These are phyloP conservation scores for Dichotomopilus funicola DNA, from an alignment of 2,329 filamentous ascomycete species.

Conservation along the genomic window DNA sequence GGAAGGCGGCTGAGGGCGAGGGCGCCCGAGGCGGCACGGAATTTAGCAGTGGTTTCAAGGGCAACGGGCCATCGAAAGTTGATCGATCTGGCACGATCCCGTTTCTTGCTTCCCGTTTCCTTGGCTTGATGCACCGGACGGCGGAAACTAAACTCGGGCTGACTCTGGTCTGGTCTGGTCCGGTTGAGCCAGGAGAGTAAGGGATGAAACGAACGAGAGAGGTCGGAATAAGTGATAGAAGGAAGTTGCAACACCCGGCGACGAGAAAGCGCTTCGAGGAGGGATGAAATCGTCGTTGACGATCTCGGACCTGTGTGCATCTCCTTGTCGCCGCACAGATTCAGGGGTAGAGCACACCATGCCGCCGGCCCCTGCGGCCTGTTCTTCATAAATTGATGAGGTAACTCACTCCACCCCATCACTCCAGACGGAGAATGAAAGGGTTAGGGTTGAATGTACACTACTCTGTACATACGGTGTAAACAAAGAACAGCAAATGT, in stretches of 20 bases:
- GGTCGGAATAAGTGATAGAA: too few relatives aligned
- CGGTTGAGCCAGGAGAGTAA: too few relatives aligned
- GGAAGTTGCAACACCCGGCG: too few relatives aligned
- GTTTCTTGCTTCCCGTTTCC: background rate
- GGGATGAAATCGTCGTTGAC: constrained; percentile 4
- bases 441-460: constrained; percentile 10
- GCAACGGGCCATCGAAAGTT: constrained; percentile 11
- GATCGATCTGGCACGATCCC: constrained; percentile 7
- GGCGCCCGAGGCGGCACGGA: constrained; percentile 7
- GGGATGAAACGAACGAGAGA: too few relatives aligned
- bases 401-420: background rate
- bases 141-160: too few relatives aligned
- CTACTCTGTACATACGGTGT: too few relatives aligned
- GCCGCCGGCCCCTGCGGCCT: background rate
- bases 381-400: background rate
- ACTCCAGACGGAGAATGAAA: background rate
- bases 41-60: constrained; percentile 23
- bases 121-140: background rate
- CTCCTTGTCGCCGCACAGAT: background rate
- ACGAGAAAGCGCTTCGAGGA: constrained; percentile 3
- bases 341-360: constrained; percentile 5
- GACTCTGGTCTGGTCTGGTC: too few relatives aligned
- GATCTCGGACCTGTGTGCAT: background rate
- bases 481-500: too few relatives aligned
- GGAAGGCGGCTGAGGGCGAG: constrained; percentile 2